phyloP scores from a whole-genome alignment of 1,284 basidiomycete species.

The Xerocomus nothofagi region DNA sequence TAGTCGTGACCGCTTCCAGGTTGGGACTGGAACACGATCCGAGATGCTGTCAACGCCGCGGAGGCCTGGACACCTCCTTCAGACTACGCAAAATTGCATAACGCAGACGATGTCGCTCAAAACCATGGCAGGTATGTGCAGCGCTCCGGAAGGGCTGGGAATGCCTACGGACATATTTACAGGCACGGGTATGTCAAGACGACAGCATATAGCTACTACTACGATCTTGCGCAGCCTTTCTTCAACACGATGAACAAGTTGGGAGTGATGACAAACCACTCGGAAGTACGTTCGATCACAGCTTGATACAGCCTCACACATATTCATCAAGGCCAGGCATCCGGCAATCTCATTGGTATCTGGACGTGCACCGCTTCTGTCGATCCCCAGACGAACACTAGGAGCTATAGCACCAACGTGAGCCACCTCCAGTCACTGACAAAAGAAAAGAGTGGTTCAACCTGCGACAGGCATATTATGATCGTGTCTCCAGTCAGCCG shows the following conservation, averaged over 20 bases:
- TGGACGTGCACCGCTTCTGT: constrained; percentile 21
- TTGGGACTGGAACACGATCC: constrained; percentile 18
- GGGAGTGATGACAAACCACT: constrained; percentile 16
- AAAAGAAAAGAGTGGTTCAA: not conserved
- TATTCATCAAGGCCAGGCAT: constrained; percentile 8
- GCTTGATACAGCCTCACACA: not conserved
- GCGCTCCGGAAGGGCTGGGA: not conserved
- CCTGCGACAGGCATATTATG: constrained; percentile 20
- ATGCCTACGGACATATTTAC: not conserved
- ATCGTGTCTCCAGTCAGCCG: constrained; percentile 16
- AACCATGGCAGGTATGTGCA: constrained; percentile 17
- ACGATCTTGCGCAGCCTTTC: constrained; percentile 15
- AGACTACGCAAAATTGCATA: constrained; percentile 12
- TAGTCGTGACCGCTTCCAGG: constrained; percentile 6
- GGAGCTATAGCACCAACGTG: constrained; percentile 20
- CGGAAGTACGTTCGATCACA: constrained; percentile 9
- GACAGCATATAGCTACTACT: constrained; percentile 21
- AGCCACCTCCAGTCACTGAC: not conserved
- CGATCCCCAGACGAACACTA: constrained; percentile 16
- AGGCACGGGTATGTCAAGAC: constrained; percentile 21
- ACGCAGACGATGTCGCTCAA: constrained; percentile 11
- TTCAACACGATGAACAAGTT: constrained; percentile 20
- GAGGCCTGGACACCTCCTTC: constrained; percentile 22
- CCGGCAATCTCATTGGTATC: constrained; percentile 18
- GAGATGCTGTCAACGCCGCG: constrained; percentile 11